A percentile compares a stretch with the other conserved stretches of the same genome.
These are phyloP conservation scores for Talaromyces sp. DNA, from an alignment of 2,329 filamentous ascomycete species.

Conservation along the genomic window DNA sequence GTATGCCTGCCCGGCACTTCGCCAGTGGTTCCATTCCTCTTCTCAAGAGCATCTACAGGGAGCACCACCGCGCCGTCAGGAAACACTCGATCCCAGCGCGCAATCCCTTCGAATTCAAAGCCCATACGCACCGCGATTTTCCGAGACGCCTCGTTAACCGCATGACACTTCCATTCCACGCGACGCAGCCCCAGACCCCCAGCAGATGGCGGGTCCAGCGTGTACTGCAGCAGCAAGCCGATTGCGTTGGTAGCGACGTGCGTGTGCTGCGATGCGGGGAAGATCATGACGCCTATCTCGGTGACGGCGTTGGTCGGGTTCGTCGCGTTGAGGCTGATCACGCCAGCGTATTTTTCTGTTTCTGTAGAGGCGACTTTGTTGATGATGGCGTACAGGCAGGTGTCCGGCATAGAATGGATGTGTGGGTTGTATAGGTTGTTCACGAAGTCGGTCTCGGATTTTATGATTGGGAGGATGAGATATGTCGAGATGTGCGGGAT, in stretches of 20 bases:
- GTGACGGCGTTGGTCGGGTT: constrained; percentile 8
- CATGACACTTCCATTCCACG: constrained; percentile 24
- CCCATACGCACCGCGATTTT: background rate
- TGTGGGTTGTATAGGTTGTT: constrained; percentile 2
- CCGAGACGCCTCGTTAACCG: background rate
- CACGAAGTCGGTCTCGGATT: constrained; percentile 7
- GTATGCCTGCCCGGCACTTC: constrained; percentile 12
- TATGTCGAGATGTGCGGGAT: constrained; percentile 4
- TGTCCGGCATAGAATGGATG: background rate
- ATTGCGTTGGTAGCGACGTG: constrained; percentile 31
- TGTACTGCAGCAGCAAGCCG: constrained; percentile 28
- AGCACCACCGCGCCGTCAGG: background rate
- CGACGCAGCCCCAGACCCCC: constrained; percentile 22
- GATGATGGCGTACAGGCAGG: constrained; percentile 9
- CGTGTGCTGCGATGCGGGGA: constrained; percentile 29
- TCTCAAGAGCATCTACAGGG: constrained; percentile 5
- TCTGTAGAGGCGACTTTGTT: constrained; percentile 2
- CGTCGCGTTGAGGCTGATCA: background rate
- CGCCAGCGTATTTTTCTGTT: constrained; percentile 1
- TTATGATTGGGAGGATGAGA: constrained; percentile 3
- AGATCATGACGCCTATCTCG: constrained; percentile 16
- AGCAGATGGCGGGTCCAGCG: constrained; percentile 15
- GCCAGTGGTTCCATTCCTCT: constrained; percentile 10
- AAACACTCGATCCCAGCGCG: background rate
- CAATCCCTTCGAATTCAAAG: background rate